These are phyloP conservation scores for Leucaena leucocephala DNA, from an alignment of 306 rosid genomes.

Conservation along the genomic window DNA sequence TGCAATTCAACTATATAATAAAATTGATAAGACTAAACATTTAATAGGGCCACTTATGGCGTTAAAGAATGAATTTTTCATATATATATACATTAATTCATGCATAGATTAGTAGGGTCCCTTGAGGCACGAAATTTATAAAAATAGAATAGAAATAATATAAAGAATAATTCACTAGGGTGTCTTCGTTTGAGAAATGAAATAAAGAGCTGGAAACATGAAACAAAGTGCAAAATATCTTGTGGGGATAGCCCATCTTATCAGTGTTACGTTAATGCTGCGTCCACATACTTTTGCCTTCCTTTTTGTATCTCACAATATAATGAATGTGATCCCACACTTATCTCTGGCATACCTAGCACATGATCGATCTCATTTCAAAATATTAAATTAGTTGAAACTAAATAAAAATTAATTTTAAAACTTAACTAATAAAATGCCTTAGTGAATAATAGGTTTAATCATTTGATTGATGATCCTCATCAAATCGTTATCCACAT, in stretches of 20 bases:
- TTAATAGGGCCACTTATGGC: too few species aligned
- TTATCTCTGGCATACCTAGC: not conserved
- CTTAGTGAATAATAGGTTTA: too few species aligned
- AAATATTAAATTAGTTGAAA: not conserved
- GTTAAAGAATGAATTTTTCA: too few species aligned
- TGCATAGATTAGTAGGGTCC: not conserved
- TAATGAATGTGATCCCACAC: not conserved
- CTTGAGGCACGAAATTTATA: not conserved
- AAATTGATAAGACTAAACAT: too few species aligned
- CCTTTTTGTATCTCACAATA: not conserved
- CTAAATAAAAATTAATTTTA: not conserved
- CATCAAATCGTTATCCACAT: too few species aligned
- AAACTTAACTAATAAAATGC: too few species aligned
- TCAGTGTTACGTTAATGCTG: conserved; percentile 15
- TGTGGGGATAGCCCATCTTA: conserved; percentile 4
- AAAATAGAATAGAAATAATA: not conserved
- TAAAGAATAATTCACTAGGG: not conserved
- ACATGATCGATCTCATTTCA: not conserved
- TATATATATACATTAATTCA: too few species aligned
- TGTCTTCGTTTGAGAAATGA: not conserved
- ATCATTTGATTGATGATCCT: too few species aligned
- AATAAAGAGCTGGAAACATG: not conserved
- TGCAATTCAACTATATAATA: too few species aligned
- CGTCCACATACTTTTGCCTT: conserved; percentile 19
- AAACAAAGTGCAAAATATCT: conserved; percentile 24